Conservation (phyloP, 805 yeast genomes). For the Candida incommunis region DNA sequence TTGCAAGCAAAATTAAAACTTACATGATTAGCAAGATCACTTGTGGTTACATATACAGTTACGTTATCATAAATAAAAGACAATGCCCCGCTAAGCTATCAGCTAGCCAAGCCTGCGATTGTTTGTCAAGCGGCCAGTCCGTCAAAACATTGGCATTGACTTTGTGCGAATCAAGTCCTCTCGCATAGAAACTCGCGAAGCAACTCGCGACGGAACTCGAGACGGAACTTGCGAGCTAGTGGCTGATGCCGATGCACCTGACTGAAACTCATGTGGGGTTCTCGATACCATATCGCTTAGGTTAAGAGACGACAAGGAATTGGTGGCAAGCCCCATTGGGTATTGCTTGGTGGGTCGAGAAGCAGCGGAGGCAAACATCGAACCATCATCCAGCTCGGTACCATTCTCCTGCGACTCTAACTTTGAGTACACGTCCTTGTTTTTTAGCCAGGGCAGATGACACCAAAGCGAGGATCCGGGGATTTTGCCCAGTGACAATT, state of each 20-base stretch:
- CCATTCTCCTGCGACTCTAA: not conserved
- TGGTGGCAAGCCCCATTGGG: not conserved
- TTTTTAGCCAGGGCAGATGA: not conserved
- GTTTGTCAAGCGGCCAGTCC: too few species aligned
- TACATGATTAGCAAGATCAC: too few species aligned
- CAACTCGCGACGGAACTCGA: constrained; percentile 5
- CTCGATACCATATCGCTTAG: not conserved
- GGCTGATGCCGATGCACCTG: not conserved
- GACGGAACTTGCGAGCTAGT: not conserved
- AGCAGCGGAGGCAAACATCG: not conserved
- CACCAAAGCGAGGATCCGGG: not conserved
- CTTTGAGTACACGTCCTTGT: not conserved
- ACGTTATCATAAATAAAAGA: too few species aligned
- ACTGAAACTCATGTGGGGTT: not conserved
- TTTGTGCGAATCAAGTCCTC: constrained; percentile 18
- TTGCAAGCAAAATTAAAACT: too few species aligned
- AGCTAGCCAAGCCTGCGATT: too few species aligned
- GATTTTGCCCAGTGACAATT: not conserved
- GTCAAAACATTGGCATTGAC: constrained; percentile 32
- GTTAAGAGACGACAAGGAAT: not conserved
- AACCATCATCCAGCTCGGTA: not conserved
- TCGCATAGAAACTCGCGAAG: constrained; percentile 10
- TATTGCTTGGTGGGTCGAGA: not conserved
- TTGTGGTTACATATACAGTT: too few species aligned
- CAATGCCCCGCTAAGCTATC: too few species aligned